A percentile compares a stretch with the other conserved stretches of the same genome.
phyloP scores from a whole-genome alignment of 306 rosid species.

The Quercus berberidifolia region DNA sequence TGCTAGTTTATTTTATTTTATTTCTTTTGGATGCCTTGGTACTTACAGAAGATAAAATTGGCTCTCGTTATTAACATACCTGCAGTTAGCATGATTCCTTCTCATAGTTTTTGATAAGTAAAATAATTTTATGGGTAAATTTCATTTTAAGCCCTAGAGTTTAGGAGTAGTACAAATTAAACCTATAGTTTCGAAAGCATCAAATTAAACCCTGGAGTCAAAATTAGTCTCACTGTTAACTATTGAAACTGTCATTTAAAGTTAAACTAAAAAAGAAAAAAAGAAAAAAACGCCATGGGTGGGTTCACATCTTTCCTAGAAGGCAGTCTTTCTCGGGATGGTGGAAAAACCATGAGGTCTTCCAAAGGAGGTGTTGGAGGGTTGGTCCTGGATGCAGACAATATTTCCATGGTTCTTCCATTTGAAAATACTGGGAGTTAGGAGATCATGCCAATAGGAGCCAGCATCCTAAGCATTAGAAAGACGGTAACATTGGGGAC shows the following conservation, averaged over 20 bases:
- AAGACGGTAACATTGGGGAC: slow-evolving; percentile 93
- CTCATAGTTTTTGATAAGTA: not conserved
- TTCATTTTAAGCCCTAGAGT: too few species aligned
- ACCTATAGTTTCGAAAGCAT: too few species aligned
- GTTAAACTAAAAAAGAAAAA: too few species aligned
- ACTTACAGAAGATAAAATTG: not conserved
- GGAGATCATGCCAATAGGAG: slow-evolving; percentile 92
- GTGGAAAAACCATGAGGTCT: slow-evolving; percentile 88
- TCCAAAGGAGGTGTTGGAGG: slow-evolving; percentile 95
- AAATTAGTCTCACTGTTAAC: too few species aligned
- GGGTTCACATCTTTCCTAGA: slow-evolving; percentile 97
- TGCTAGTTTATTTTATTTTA: not conserved
- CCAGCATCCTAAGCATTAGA: slow-evolving; percentile 80
- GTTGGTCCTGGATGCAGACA: slow-evolving; percentile 78
- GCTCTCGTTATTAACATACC: not conserved
- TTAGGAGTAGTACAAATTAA: too few species aligned
- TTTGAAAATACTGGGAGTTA: slow-evolving; percentile 96
- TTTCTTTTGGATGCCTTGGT: not conserved
- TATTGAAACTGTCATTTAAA: too few species aligned
- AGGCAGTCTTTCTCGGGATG: slow-evolving; percentile 94
- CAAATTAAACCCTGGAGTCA: too few species aligned
- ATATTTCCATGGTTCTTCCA: slow-evolving; percentile 76
- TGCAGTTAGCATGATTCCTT: not conserved
- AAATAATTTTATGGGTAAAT: not conserved
- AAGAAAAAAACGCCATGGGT: slow-evolving; percentile 41